phyloP scores from a whole-genome alignment of 768 basidiomycete genomes.

The Filobasidium floriforme region DNA sequence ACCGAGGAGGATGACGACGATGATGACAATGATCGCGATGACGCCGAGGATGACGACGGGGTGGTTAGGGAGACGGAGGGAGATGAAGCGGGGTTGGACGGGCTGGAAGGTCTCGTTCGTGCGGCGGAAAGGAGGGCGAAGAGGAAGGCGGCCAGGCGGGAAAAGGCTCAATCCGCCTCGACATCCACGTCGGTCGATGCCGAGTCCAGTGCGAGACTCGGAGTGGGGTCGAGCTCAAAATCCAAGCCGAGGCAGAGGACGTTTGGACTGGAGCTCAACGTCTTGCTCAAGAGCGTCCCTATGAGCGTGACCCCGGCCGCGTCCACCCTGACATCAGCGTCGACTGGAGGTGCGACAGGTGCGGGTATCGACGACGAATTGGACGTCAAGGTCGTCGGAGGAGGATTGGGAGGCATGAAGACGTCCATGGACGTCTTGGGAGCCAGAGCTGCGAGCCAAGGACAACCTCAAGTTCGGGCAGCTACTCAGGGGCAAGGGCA shows the following conservation, averaged over 20 bases:
- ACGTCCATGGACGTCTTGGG: too few relatives aligned
- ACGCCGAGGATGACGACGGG: background rate
- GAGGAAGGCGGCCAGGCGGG: background rate
- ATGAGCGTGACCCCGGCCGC: background rate
- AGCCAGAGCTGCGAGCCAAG: too few relatives aligned
- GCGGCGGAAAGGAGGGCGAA: background rate
- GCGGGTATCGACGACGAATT: too few relatives aligned
- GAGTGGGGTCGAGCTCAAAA: background rate
- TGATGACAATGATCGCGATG: background rate
- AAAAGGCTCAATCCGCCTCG: slow-evolving; percentile 7
- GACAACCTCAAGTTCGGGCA: too few relatives aligned
- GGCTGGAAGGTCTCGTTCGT: slow-evolving; percentile 22
- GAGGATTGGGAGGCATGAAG: too few relatives aligned
- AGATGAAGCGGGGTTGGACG: slow-evolving; percentile 8
- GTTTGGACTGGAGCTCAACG: slow-evolving; percentile 10
- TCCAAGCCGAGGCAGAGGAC: background rate
- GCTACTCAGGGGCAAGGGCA: too few relatives aligned
- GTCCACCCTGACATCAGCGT: too few relatives aligned
- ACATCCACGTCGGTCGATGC: background rate
- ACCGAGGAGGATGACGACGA: slow-evolving; percentile 1
- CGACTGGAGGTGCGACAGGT: too few relatives aligned
- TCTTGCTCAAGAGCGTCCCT: slow-evolving; percentile 8
- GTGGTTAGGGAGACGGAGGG: slow-evolving; percentile 7
- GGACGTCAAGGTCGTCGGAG: too few relatives aligned
- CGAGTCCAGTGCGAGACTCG: too few relatives aligned